phyloP scores from a whole-genome alignment of 176 grass and related monocot genomes.

The Typha latifolia region DNA sequence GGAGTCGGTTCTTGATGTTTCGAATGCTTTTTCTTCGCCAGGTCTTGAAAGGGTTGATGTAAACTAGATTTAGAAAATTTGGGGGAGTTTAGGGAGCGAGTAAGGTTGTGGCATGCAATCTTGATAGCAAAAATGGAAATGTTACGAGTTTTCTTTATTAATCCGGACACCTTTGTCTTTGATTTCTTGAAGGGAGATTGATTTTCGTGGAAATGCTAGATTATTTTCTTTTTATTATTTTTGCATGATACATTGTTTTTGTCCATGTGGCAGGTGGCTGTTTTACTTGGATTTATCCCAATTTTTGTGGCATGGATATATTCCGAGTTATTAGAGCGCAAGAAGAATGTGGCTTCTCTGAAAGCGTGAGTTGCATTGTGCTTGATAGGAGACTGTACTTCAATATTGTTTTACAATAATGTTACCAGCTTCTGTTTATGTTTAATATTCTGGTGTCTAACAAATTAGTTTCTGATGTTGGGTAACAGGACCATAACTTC shows the following conservation, averaged over 20 bases:
- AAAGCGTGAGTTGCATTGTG: conserved; percentile 60
- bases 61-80: background rate
- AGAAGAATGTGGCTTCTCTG: conserved; percentile 43
- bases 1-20: too few species aligned
- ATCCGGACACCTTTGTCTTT: background rate
- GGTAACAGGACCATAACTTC: too few species aligned
- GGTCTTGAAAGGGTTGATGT: too few species aligned
- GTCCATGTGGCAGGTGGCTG: conserved; percentile 40
- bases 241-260: conserved; percentile 1
- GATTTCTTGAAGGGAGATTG: background rate
- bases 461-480: too few species aligned
- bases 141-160: background rate
- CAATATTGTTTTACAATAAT: background rate
- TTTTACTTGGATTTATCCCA: conserved; percentile 72
- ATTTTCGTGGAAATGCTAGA: background rate
- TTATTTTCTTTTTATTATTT: conserved; percentile 7
- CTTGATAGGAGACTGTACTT: background rate
- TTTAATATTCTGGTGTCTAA: too few species aligned
- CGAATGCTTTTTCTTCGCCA: too few species aligned
- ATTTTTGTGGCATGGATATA: conserved; percentile 69
- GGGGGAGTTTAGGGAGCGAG: background rate
- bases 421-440: background rate
- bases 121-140: background rate
- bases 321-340: conserved; percentile 55
- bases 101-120: background rate